Evolutionary conservation across 1,284 basidiomycete species (phyloP).

Genomic region (Malassezia nana): DNA sequence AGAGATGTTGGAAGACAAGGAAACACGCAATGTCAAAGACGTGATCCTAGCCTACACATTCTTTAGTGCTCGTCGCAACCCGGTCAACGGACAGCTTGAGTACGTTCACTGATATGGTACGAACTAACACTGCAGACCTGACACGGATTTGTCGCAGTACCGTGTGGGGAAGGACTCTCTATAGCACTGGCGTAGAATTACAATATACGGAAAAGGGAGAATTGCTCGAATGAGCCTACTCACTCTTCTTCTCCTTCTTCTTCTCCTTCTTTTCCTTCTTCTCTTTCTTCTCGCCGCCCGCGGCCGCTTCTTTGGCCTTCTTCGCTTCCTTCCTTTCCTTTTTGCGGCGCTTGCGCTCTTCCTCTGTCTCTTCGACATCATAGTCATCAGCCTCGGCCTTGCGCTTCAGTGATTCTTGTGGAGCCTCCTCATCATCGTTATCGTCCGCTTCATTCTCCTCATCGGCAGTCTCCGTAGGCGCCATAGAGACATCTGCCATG

Average conservation of each 20-base stretch:
- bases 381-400: slow-evolving; percentile 21
- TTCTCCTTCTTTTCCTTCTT: slow-evolving; percentile 40
- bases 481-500: slow-evolving; percentile 19
- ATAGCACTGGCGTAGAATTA: slow-evolving; percentile 14
- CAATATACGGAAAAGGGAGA: slow-evolving; percentile 7
- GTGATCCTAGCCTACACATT: slow-evolving; percentile 94
- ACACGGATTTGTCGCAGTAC: slow-evolving; percentile 39
- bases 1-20: slow-evolving; percentile 83
- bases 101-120: slow-evolving; percentile 13
- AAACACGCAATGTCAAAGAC: slow-evolving; percentile 74
- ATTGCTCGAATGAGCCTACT: background rate
- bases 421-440: slow-evolving; percentile 16
- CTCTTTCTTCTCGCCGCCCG: slow-evolving; percentile 33
- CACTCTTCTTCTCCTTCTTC: slow-evolving; percentile 20
- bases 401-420: slow-evolving; percentile 32
- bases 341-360: slow-evolving; percentile 46
- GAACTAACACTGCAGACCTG: slow-evolving; percentile 23
- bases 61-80: slow-evolving; percentile 59
- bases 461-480: slow-evolving; percentile 21
- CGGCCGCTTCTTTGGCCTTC: slow-evolving; percentile 35
- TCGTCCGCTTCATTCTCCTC: slow-evolving; percentile 41
- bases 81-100: slow-evolving; percentile 43
- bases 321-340: slow-evolving; percentile 48
- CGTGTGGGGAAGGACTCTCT: slow-evolving; percentile 19
- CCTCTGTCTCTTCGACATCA: slow-evolving; percentile 29